These are phyloP conservation scores for Leucocoprinus leucothites DNA, from an alignment of 768 basidiomycete genomes.

Conservation along the genomic window DNA sequence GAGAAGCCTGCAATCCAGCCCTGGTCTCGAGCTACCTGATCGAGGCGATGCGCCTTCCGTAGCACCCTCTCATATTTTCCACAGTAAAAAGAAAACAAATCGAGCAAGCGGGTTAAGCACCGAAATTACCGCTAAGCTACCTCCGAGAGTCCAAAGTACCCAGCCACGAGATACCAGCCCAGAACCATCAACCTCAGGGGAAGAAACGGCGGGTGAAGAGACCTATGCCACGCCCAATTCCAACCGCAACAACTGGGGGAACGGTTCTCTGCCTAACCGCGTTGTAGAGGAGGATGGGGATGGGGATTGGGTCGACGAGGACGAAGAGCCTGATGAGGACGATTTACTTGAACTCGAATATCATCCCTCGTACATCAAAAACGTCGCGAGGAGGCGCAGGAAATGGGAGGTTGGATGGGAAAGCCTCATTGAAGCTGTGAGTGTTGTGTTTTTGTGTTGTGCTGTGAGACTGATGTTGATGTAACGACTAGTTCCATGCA, in stretches of 20 bases:
- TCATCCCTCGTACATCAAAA: constrained; percentile 67
- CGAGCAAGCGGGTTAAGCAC: constrained; percentile 19
- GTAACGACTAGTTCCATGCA: constrained; percentile 58
- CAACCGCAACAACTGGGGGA: constrained; percentile 24
- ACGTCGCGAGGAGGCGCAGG: constrained; percentile 62
- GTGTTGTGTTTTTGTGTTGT: constrained; percentile 19
- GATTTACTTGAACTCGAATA: constrained; percentile 75
- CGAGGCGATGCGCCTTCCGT: constrained; percentile 58
- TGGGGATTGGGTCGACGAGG: constrained; percentile 72
- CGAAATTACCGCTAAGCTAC: constrained; percentile 34
- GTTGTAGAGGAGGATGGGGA: constrained; percentile 36
- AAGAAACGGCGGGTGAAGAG: constrained; percentile 73
- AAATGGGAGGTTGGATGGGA: constrained; percentile 80
- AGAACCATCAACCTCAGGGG: constrained; percentile 70
- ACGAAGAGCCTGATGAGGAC: constrained; percentile 64
- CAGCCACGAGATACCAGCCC: constrained; percentile 81
- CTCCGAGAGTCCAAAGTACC: constrained; percentile 78
- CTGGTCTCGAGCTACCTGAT: constrained; percentile 32
- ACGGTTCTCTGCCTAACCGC: constrained; percentile 19
- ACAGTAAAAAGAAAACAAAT: constrained; percentile 37
- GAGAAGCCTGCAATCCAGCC: constrained; percentile 68
- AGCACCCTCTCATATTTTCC: constrained; percentile 47
- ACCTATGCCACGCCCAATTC: not conserved
- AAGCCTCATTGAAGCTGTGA: constrained; percentile 65
- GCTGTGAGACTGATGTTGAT: not conserved